Evolutionary conservation across 495 filamentous ascomycete genomes (phyloP).

Genomic region (Friedmanniomyces endolithicus): DNA sequence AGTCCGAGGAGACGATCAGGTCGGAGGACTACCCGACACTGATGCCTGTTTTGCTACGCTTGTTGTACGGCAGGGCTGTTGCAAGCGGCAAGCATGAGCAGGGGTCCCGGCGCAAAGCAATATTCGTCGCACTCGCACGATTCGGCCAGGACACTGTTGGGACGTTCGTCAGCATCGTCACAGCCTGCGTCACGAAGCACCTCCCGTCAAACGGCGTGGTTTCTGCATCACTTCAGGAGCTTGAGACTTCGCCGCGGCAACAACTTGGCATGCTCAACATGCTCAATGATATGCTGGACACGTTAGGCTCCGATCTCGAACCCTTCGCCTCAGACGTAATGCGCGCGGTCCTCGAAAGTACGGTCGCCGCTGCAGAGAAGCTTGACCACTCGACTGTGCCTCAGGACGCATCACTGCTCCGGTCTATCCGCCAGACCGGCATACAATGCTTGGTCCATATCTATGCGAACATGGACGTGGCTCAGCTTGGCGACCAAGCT

Average conservation of each 20-base stretch:
- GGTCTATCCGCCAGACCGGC: constrained; percentile 56
- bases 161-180: constrained; percentile 68
- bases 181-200: constrained; percentile 49
- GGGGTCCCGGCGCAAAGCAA: constrained; percentile 53
- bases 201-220: constrained; percentile 34
- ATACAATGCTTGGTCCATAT: constrained; percentile 62
- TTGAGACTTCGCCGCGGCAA: constrained; percentile 47
- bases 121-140: constrained; percentile 48
- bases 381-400: constrained; percentile 24
- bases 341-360: constrained; percentile 65
- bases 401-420: constrained; percentile 47
- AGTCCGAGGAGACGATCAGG: constrained; percentile 57
- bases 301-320: constrained; percentile 56
- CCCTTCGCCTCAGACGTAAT: constrained; percentile 51
- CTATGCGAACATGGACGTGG: constrained; percentile 33
- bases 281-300: constrained; percentile 75
- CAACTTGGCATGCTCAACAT: constrained; percentile 83
- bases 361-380: constrained; percentile 54
- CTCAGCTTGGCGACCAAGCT: constrained; percentile 25
- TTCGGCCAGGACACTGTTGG: constrained; percentile 54
- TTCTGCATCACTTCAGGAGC: constrained; percentile 24
- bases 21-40: constrained; percentile 55
- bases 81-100: constrained; percentile 43
- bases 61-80: constrained; percentile 75
- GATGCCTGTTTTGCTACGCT: constrained; percentile 72